Conservation (phyloP, 768 basidiomycete species). For the Hericium erinaceus region DNA sequence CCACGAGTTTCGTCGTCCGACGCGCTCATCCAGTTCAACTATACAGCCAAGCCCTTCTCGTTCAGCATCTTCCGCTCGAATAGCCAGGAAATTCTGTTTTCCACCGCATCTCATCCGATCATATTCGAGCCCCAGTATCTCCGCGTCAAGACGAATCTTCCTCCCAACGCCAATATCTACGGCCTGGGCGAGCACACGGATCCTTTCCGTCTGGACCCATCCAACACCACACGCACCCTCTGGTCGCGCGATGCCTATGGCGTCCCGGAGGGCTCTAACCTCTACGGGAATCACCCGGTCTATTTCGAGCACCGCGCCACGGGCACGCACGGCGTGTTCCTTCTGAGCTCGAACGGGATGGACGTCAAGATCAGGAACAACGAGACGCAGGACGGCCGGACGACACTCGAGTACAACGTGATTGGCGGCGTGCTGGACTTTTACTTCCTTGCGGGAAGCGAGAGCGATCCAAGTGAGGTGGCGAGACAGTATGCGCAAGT, state of each 20-base stretch:
- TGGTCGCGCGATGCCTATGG: constrained; percentile 64
- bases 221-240: constrained; percentile 36
- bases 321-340: constrained; percentile 61
- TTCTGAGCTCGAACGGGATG: constrained; percentile 69
- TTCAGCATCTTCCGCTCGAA: constrained; percentile 45
- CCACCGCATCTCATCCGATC: constrained; percentile 48
- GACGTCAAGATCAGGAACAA: constrained; percentile 51
- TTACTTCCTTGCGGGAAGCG: constrained; percentile 67
- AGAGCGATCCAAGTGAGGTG: constrained; percentile 45
- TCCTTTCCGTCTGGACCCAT: constrained; percentile 44
- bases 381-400: constrained; percentile 19
- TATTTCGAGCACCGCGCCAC: constrained; percentile 60
- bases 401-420: constrained; percentile 60
- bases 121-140: constrained; percentile 75
- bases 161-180: constrained; percentile 57
- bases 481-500: constrained; percentile 63
- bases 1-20: constrained; percentile 19
- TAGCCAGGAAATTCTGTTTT: constrained; percentile 49
- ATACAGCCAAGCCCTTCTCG: constrained; percentile 48
- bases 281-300: constrained; percentile 68
- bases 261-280: constrained; percentile 45
- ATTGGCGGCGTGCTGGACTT: constrained; percentile 75
- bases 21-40: constrained; percentile 49
- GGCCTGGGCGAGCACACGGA: constrained; percentile 73
- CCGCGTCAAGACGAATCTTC: constrained; percentile 56